Conservation (phyloP, 2,329 filamentous ascomycete genomes). For the Taxawa tesnikishii region DNA sequence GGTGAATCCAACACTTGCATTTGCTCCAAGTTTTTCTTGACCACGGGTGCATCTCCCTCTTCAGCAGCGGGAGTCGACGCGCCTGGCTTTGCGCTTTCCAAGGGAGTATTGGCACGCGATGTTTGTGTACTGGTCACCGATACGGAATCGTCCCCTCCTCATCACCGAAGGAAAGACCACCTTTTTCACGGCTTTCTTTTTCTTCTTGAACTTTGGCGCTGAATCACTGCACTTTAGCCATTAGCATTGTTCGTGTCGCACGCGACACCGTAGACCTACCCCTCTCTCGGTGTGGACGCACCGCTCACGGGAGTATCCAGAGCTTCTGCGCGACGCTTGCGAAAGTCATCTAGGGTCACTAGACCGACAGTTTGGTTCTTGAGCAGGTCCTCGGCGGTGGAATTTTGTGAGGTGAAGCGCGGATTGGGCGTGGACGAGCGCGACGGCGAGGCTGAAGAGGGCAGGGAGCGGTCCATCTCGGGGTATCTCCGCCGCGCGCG, state of each 20-base stretch:
- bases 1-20: constrained; percentile 46
- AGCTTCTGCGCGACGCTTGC: constrained; percentile 90
- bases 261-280: constrained; percentile 33
- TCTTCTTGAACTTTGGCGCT: constrained; percentile 46
- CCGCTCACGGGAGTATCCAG: constrained; percentile 56
- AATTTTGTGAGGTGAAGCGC: constrained; percentile 66
- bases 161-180: constrained; percentile 54
- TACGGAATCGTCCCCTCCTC: constrained; percentile 49
- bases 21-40: constrained; percentile 48
- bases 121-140: not conserved
- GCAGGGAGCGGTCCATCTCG: constrained; percentile 8
- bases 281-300: constrained; percentile 42
- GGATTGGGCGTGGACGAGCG: constrained; percentile 13
- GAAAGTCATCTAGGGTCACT: constrained; percentile 83
- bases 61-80: constrained; percentile 3
- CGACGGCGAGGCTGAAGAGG: constrained; percentile 4
- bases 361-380: constrained; percentile 84
- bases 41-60: constrained; percentile 15
- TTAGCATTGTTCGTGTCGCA: constrained; percentile 29
- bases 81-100: not conserved
- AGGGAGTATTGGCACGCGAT: not conserved
- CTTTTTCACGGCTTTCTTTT: constrained; percentile 38
- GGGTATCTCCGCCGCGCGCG: no score
- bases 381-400: constrained; percentile 67
- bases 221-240: constrained; percentile 43